Percentiles rank a stretch among this genome's conserved stretches.
phyloP scores from a whole-genome alignment of 345 rosid species.

The Rhodamnia rubescens region DNA sequence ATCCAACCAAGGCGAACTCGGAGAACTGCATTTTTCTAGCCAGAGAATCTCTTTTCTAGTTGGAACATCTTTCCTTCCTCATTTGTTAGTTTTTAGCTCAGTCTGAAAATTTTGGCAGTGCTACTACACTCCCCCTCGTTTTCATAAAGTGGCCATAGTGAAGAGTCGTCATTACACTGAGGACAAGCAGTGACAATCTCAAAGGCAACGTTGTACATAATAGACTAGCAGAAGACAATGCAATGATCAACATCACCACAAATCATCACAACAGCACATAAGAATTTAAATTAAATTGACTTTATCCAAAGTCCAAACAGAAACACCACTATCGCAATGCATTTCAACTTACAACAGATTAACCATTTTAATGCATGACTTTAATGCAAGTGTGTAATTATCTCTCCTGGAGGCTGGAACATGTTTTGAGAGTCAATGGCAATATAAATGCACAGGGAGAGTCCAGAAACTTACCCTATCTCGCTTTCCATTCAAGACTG shows the following conservation, averaged over 20 bases:
- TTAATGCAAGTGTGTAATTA: neutral
- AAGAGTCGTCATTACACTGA: neutral
- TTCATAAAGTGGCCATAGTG: neutral
- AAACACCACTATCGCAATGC: neutral
- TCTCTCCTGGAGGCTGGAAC: neutral
- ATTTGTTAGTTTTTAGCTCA: neutral
- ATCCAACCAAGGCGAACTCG: neutral
- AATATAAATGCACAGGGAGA: neutral
- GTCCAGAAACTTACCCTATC: conserved; percentile 46
- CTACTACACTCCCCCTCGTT: neutral
- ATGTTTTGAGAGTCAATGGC: neutral
- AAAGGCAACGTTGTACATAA: neutral
- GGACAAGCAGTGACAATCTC: neutral
- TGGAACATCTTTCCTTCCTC: neutral
- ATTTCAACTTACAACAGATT: neutral
- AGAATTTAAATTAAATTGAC: neutral
- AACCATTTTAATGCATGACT: neutral
- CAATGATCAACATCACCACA: neutral
- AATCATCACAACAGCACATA: neutral
- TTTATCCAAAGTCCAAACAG: neutral
- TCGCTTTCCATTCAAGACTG: conserved; percentile 54
- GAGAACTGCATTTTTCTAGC: neutral
- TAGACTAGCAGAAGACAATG: neutral
- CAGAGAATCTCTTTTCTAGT: neutral
- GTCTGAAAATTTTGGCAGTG: neutral